Evolutionary conservation across 768 basidiomycete genomes (phyloP), one percentile per base, ranked within the genome.

Genomic region (Hemileccinum rubropunctum): DNA sequence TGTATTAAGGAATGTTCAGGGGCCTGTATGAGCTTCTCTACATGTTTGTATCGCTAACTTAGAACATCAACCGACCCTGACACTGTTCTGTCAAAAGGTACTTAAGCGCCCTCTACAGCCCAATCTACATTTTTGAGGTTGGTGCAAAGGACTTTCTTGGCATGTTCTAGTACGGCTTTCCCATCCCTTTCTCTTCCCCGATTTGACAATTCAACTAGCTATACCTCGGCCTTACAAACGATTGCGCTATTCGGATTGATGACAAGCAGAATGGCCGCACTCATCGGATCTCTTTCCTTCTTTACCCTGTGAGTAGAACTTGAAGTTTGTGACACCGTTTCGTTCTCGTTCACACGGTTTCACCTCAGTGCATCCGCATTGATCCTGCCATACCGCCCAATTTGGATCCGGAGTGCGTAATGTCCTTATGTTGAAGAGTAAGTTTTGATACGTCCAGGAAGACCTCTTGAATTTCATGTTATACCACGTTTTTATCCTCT

Each of bases 401-500:
- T 58, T 9, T 76, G 72, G 67, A 52, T 70, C 18, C 63, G 71
- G 41, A 71, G 75, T 77, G 42, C 42, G 73, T 64, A 13, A 33
- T 37, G 9, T n/a, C 15, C 37, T 47, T 36, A 28, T 21, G 41
- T 37, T 4, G 26, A 47, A 38, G 45, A 21, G 27, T 10, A 26
- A 39, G n/a, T n/a, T 34, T 45, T 58, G 20, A 61, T 38, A 41
- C 23, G 18, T 40, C 42, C 34, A 36, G 27, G 10, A 53, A 84
- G 82, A 77, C 61, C 73, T 83, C 66, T 76, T 88, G 59, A 82
- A 85, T 70, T 87, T 89, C 59, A 66, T 85, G 45, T 60, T 89
- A n/a, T 95, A 88, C 65, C 87, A 92, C 53, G 75, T 71, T 4
- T 92, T 95, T 67, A 70, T 95, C 52, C 79, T 94, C 17, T 91